A percentile compares a stretch with the other conserved stretches of the same genome.
Evolutionary conservation across 2,329 filamentous ascomycete species (phyloP).

Genomic region (Xylaria sp.): DNA sequence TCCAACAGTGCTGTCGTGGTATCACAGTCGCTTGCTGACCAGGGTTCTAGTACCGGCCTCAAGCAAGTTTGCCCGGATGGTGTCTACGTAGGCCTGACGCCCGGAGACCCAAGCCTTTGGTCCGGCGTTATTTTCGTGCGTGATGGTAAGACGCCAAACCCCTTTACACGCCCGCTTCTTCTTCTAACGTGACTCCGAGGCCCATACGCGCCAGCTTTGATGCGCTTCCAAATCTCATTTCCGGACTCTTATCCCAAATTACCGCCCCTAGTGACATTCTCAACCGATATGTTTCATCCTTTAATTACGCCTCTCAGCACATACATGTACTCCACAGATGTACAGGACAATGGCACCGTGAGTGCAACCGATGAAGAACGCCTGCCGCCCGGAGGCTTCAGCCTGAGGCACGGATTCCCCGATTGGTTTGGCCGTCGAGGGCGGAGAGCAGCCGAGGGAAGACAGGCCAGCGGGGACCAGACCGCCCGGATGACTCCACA

Average conservation of each 20-base stretch:
- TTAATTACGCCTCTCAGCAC: slow-evolving; percentile 92
- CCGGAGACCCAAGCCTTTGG: slow-evolving; percentile 82
- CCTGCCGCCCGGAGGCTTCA: slow-evolving; percentile 87
- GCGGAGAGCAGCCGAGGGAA: slow-evolving; percentile 43
- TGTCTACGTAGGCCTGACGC: slow-evolving; percentile 83
- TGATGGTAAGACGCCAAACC: slow-evolving; percentile 64
- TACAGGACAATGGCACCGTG: slow-evolving; percentile 75
- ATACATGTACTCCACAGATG: slow-evolving; percentile 86
- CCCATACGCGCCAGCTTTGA: slow-evolving; percentile 84
- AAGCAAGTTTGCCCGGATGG: slow-evolving; percentile 84
- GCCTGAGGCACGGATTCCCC: slow-evolving; percentile 87
- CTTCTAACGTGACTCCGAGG: slow-evolving; percentile 57
- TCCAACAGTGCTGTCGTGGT: not conserved
- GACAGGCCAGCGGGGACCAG: slow-evolving; percentile 51
- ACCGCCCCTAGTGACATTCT: slow-evolving; percentile 85
- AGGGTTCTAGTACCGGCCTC: slow-evolving; percentile 69
- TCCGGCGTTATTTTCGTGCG: slow-evolving; percentile 90
- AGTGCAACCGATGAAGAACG: slow-evolving; percentile 84
- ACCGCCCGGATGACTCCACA: slow-evolving; percentile 38
- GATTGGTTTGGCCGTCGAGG: slow-evolving; percentile 78
- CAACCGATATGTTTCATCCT: slow-evolving; percentile 93
- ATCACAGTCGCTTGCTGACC: slow-evolving; percentile 33
- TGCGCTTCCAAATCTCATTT: slow-evolving; percentile 91
- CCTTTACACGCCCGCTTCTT: slow-evolving; percentile 15
- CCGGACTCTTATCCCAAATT: slow-evolving; percentile 78